Percentiles rank a stretch among this genome's conserved stretches.
Conservation (phyloP, 129 eudicot species). For the Centella asiatica region DNA sequence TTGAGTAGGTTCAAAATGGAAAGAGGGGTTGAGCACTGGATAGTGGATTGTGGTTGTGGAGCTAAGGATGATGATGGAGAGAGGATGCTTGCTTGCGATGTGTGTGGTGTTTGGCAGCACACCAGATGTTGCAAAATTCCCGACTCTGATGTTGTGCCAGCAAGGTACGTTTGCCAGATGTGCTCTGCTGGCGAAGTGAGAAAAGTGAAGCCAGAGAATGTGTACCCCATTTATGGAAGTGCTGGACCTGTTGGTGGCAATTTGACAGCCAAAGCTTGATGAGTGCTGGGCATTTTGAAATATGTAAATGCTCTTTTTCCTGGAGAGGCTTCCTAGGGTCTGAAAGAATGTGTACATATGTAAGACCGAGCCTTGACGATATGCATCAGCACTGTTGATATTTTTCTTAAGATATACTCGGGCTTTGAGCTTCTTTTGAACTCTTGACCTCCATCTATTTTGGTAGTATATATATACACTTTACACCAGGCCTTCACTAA, state of each 20-base stretch:
- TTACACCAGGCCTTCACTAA: too few species aligned
- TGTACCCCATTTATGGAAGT: constrained; percentile 7
- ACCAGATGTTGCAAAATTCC: constrained; percentile 73
- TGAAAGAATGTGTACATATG: background rate
- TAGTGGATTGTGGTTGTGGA: constrained; percentile 84
- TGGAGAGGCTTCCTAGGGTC: background rate
- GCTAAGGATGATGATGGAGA: constrained; percentile 94
- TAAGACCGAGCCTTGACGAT: constrained; percentile 2
- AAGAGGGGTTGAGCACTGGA: constrained; percentile 73
- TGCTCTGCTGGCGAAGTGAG: background rate
- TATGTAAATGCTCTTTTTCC: constrained; percentile 2
- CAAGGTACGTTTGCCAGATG: constrained; percentile 47
- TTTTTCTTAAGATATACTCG: constrained; percentile 3
- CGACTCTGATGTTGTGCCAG: constrained; percentile 46
- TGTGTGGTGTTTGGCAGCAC: constrained; percentile 82
- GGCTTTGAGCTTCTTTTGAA: background rate
- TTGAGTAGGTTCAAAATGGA: constrained; percentile 55
- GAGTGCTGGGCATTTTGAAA: background rate
- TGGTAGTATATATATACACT: background rate
- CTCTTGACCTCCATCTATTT: background rate
- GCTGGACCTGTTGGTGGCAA: background rate
- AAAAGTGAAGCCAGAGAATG: constrained; percentile 1
- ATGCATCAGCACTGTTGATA: constrained; percentile 3
- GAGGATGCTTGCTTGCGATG: constrained; percentile 90
- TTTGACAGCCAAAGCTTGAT: constrained; percentile 9